These are phyloP conservation scores for Euryodendron excelsum DNA, from an alignment of 148 eudicot genomes.

Conservation along the genomic window DNA sequence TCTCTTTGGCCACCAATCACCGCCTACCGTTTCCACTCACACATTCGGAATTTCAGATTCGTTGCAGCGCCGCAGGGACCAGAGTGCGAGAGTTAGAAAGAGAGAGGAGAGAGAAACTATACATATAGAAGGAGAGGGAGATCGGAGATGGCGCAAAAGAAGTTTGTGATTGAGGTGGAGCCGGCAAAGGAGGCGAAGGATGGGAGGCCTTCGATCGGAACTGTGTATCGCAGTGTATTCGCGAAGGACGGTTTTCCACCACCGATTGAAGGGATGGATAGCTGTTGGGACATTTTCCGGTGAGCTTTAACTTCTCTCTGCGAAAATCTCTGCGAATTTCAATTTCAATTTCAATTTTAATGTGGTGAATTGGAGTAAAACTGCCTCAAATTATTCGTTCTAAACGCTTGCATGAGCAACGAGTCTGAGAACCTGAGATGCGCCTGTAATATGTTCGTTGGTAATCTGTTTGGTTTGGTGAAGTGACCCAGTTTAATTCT, in stretches of 20 bases:
- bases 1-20: neutral
- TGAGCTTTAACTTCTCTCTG: slow-evolving; percentile 9
- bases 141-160: slow-evolving; percentile 42
- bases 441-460: neutral
- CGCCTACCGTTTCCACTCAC: neutral
- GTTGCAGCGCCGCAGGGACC: too few relatives aligned
- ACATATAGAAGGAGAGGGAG: slow-evolving; percentile 18
- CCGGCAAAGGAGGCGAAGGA: slow-evolving; percentile 49
- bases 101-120: neutral
- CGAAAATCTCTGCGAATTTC: neutral
- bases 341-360: too few relatives aligned
- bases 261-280: slow-evolving; percentile 58
- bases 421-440: neutral
- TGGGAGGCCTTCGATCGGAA: slow-evolving; percentile 65
- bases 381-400: too few relatives aligned
- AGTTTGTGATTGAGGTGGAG: slow-evolving; percentile 60
- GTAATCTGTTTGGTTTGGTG: neutral
- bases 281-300: slow-evolving; percentile 97
- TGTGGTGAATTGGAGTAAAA: neutral
- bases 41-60: too few relatives aligned
- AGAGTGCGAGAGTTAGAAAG: too few relatives aligned
- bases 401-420: too few relatives aligned
- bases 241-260: slow-evolving; percentile 78
- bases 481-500: neutral
- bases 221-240: slow-evolving; percentile 69